Percentiles rank a stretch among this genome's conserved stretches.
Evolutionary conservation across 305 asterid species (phyloP).

Genomic region (Fraxinus platypoda): DNA sequence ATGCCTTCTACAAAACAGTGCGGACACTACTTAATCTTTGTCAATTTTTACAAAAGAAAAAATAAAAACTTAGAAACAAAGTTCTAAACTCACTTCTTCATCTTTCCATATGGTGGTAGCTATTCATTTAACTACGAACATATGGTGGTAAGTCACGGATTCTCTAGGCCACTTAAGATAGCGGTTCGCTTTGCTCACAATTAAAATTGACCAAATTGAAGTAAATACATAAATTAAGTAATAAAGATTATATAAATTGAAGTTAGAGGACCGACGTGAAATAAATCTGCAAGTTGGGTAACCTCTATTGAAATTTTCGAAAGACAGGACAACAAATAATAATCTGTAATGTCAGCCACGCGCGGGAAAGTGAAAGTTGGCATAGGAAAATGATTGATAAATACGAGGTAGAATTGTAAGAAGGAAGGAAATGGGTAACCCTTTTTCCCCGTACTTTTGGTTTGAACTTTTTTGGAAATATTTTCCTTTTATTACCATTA

Average conservation of each 20-base stretch:
- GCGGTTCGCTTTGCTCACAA: neutral
- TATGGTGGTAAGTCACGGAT: neutral
- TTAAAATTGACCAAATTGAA: no score
- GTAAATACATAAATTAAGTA: no score
- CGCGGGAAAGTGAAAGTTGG: slow-evolving; percentile 33
- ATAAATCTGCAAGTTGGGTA: neutral
- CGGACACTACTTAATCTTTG: no score
- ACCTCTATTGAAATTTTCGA: neutral
- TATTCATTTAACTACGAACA: neutral
- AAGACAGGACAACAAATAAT: neutral
- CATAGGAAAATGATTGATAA: slow-evolving; percentile 22
- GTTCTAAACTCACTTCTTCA: no score
- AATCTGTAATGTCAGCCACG: slow-evolving; percentile 15
- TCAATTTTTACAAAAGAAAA: no score
- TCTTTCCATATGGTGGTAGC: no score
- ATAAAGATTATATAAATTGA: no score
- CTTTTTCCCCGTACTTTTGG: slow-evolving; percentile 43
- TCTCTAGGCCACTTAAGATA: neutral
- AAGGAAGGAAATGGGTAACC: slow-evolving; percentile 33
- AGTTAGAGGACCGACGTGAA: neutral
- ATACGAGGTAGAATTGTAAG: slow-evolving; percentile 60
- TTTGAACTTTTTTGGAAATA: slow-evolving; percentile 48
- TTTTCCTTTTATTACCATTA: slow-evolving; percentile 39
- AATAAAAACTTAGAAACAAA: no score
- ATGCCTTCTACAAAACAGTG: no score